Percentiles rank a stretch among this genome's conserved stretches.
Conservation (phyloP, 2,329 filamentous ascomycete genomes). For the Triangularia setosa region DNA sequence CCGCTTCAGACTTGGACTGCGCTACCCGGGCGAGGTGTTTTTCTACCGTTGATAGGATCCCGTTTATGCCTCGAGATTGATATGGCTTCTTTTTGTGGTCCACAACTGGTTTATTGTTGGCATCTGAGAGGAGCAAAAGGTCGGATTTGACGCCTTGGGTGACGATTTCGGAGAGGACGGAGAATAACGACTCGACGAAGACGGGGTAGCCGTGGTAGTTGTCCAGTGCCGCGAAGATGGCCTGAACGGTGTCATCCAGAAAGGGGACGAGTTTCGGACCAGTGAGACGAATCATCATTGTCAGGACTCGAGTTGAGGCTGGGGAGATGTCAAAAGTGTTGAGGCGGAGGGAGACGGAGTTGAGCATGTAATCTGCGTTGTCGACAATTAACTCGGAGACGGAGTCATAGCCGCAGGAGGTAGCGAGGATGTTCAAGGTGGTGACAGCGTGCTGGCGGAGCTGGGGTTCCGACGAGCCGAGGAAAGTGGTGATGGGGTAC, state of each 20-base stretch:
- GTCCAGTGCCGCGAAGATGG: slow-evolving; percentile 89
- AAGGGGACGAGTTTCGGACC: slow-evolving; percentile 80
- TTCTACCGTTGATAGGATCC: slow-evolving; percentile 57
- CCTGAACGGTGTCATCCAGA: slow-evolving; percentile 84
- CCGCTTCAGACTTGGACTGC: slow-evolving; percentile 29
- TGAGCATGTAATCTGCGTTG: slow-evolving; percentile 96
- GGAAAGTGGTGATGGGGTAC: slow-evolving; percentile 84
- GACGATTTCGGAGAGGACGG: slow-evolving; percentile 76
- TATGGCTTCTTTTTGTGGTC: slow-evolving; percentile 42
- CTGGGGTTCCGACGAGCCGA: slow-evolving; percentile 65
- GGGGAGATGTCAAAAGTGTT: slow-evolving; percentile 92
- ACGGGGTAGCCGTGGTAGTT: slow-evolving; percentile 89
- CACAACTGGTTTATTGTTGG: slow-evolving; percentile 29
- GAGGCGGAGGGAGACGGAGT: slow-evolving; percentile 81
- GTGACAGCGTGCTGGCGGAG: slow-evolving; percentile 79
- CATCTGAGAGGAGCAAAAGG: slow-evolving; percentile 44
- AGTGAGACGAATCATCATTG: slow-evolving; percentile 90
- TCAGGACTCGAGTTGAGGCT: slow-evolving; percentile 81
- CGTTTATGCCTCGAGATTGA: slow-evolving; percentile 36
- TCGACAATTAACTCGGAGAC: slow-evolving; percentile 78
- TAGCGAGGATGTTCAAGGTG: slow-evolving; percentile 75
- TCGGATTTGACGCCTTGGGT: slow-evolving; percentile 69
- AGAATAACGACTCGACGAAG: slow-evolving; percentile 81
- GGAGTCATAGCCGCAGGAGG: slow-evolving; percentile 67
- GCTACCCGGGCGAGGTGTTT: slow-evolving; percentile 51